These are phyloP conservation scores for Colletotrichum musae DNA, from an alignment of 2,329 filamentous ascomycete species.

Conservation along the genomic window DNA sequence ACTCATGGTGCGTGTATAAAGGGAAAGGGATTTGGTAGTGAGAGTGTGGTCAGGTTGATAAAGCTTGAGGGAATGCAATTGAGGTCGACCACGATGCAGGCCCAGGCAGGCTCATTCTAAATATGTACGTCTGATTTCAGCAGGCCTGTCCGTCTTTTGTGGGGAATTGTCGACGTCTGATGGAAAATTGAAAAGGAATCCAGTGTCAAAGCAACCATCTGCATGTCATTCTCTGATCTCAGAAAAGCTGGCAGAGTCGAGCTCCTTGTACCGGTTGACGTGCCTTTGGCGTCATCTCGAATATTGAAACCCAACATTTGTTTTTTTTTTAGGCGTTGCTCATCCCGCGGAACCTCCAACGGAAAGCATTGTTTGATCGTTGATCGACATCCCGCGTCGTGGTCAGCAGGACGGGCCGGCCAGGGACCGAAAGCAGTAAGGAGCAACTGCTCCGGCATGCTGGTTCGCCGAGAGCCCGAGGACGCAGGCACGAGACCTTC, in stretches of 20 bases:
- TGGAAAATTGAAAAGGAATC: not conserved
- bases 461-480: not conserved
- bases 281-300: constrained; percentile 22
- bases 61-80: not conserved
- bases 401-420: not conserved
- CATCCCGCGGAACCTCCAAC: not conserved
- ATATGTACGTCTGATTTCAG: not conserved
- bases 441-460: constrained; percentile 16
- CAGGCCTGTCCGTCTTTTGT: not conserved
- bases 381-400: not conserved
- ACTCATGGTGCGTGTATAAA: not conserved
- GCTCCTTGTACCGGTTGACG: not conserved
- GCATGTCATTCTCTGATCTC: not conserved
- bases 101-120: not conserved
- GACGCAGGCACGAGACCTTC: not conserved
- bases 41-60: not conserved
- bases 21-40: too few species aligned
- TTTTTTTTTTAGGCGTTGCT: not conserved
- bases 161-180: not conserved
- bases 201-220: not conserved
- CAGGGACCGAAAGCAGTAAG: not conserved
- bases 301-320: not conserved
- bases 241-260: not conserved
- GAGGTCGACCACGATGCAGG: not conserved
- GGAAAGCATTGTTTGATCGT: not conserved